Evolutionary conservation across 495 filamentous ascomycete genomes (phyloP).

Genomic region (Hypoxylon rickii): DNA sequence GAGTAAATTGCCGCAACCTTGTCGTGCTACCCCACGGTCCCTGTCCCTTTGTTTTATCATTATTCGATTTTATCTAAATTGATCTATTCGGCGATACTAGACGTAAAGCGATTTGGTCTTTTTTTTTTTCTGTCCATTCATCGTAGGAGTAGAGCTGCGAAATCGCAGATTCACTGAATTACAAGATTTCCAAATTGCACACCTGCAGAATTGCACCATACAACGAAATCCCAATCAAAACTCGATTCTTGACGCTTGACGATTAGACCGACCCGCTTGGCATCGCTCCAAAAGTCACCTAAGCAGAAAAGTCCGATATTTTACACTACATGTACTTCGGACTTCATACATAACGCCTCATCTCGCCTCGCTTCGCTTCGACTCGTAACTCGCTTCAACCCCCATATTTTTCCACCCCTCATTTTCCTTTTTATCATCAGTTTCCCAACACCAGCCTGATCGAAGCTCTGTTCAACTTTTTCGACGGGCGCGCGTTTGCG

Average conservation of each 20-base stretch:
- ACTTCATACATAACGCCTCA: constrained; percentile 21
- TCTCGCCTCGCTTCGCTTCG: too few species aligned
- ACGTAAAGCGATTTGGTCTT: background rate
- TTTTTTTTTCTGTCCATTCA: too few species aligned
- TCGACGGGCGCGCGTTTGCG: constrained; percentile 19
- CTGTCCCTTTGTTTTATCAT: background rate
- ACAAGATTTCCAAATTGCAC: too few species aligned
- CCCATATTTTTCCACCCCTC: constrained; percentile 8
- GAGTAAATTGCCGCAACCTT: constrained; percentile 31
- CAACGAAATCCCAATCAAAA: constrained; percentile 19
- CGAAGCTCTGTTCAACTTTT: constrained; percentile 18
- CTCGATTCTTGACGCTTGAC: constrained; percentile 14
- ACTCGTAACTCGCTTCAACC: too few species aligned
- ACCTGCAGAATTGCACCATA: background rate
- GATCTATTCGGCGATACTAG: constrained; percentile 1
- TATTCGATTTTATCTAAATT: constrained; percentile 1
- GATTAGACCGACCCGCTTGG: constrained; percentile 31
- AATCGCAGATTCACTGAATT: too few species aligned
- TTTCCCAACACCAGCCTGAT: background rate
- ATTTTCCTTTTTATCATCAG: constrained; percentile 1
- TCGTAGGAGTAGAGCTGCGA: too few species aligned
- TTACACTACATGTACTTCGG: constrained; percentile 27
- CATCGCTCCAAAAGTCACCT: constrained; percentile 7
- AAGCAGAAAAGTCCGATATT: constrained; percentile 36
- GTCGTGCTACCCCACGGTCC: background rate